These are phyloP conservation scores for Myochromella boudieri DNA, from an alignment of 768 basidiomycete species.

Conservation along the genomic window DNA sequence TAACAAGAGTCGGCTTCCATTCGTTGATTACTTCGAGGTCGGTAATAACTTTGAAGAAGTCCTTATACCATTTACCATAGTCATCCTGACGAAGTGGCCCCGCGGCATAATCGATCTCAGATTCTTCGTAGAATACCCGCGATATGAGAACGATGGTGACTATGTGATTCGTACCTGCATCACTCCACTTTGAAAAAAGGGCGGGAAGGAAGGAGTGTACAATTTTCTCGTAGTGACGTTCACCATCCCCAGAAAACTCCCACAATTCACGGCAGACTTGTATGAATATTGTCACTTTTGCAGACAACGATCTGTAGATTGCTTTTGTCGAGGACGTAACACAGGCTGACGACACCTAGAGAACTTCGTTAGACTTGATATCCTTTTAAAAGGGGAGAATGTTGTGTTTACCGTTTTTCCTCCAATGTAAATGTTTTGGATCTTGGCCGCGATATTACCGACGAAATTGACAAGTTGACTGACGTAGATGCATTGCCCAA, in stretches of 20 bases:
- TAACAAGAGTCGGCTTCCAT: conserved; percentile 85
- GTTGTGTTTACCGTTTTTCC: conserved; percentile 55
- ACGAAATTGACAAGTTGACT: conserved; percentile 87
- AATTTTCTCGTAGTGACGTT: conserved; percentile 96
- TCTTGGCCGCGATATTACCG: conserved; percentile 78
- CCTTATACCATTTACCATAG: conserved; percentile 83
- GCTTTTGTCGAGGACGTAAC: conserved; percentile 83
- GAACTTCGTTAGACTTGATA: neutral
- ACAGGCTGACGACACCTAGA: conserved; percentile 77
- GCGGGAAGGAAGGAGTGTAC: conserved; percentile 94
- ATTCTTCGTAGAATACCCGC: conserved; percentile 83
- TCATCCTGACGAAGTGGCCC: conserved; percentile 80
- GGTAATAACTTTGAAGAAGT: conserved; percentile 94
- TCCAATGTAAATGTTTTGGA: conserved; percentile 73
- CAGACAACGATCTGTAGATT: conserved; percentile 87
- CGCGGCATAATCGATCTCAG: conserved; percentile 79
- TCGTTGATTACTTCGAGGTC: conserved; percentile 87
- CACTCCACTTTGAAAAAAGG: conserved; percentile 82
- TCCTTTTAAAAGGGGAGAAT: conserved; percentile 9
- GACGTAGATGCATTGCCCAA: conserved; percentile 77
- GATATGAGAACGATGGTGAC: conserved; percentile 95
- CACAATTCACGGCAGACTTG: conserved; percentile 96
- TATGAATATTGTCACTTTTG: conserved; percentile 91
- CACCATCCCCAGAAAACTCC: conserved; percentile 96
- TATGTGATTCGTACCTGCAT: conserved; percentile 85